Evolutionary conservation across 192 early-diverging fungal species (phyloP), one percentile per base, ranked within the genome.

Genomic region (Coemansia sp.): DNA sequence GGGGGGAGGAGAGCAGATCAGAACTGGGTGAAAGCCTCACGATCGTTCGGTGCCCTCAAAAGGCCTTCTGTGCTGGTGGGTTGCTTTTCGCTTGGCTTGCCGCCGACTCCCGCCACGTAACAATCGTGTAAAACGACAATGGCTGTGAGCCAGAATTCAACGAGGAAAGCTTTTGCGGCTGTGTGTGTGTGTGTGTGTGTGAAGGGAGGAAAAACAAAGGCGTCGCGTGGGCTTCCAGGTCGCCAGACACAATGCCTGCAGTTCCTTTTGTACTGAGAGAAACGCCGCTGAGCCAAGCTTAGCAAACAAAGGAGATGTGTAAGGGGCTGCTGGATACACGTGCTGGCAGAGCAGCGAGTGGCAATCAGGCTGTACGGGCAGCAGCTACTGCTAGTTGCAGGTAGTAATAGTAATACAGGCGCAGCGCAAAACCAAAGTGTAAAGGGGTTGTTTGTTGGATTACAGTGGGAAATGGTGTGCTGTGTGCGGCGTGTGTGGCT

Each of bases 201-300:
- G 32, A 32, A 32, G 32, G 4, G 55, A 13, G 25, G 8, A 38
- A 41, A 17, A 17, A 41, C 57, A 59, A 17, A 13, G 57, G 10
- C 57, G n/a, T 59, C 57, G 57, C 39, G 57, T 59, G 39, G 57
- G 17, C 57, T 59, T 39, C 39, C n/a, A 41, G 57, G n/a, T 59
- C 38, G 57, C 39, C 32, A n/a, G 25, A 22, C 51, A 59, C 57
- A 59, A 59, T 59, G 57, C 37, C 25, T 32, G 57, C 57, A n/a
- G 14, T 41, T 59, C 12, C 39, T 58, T 59, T 14, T n/a, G 57
- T 59, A 56, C 25, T 9, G 8, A 14, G 20, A 56, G 12, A 10
- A 25, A 6, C 19, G 55, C 55, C 16, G 37, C 39, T 2, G 11
- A 14, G 46, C 12, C 12, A 11, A n/a, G 12, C 12, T 48, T 14